These are phyloP conservation scores for Erysimum pusillum DNA, from an alignment of 441 rosid genomes.

Conservation along the genomic window DNA sequence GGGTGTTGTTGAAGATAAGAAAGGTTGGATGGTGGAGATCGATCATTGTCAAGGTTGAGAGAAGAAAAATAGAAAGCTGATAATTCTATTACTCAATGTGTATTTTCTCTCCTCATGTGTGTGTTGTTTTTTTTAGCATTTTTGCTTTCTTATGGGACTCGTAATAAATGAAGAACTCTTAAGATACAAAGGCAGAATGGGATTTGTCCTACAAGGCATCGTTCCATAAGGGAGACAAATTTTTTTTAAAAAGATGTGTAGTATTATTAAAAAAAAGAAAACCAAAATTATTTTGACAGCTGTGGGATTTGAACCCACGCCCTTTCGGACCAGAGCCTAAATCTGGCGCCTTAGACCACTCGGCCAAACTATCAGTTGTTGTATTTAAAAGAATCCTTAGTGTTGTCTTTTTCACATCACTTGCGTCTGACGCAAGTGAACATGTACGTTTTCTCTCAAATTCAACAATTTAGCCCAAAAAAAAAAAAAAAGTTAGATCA, in stretches of 20 bases:
- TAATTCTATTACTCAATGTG: constrained; percentile 10
- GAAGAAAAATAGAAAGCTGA: not conserved
- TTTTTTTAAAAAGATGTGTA: no score
- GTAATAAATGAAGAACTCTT: not conserved
- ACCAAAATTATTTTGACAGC: not conserved
- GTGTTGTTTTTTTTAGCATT: not conserved
- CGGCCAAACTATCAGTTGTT: constrained; percentile 15
- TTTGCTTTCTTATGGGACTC: not conserved
- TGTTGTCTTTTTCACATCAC: no score
- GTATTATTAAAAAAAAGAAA: no score
- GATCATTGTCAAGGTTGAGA: constrained; percentile 21
- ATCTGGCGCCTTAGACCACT: constrained; percentile 99
- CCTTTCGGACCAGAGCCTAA: constrained; percentile 99
- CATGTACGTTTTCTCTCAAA: no score
- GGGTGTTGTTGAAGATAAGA: constrained; percentile 60
- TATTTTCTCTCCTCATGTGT: not conserved
- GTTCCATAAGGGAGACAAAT: no score
- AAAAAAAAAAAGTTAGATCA: no score
- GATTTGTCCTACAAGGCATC: no score
- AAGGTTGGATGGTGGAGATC: constrained; percentile 61
- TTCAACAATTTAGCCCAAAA: no score
- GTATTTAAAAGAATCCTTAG: no score
- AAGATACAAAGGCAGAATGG: no score
- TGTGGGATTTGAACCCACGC: constrained; percentile 99
- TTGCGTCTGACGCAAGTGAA: no score